phyloP scores from a whole-genome alignment of 257 asterid species.

The Verbascum thapsus region DNA sequence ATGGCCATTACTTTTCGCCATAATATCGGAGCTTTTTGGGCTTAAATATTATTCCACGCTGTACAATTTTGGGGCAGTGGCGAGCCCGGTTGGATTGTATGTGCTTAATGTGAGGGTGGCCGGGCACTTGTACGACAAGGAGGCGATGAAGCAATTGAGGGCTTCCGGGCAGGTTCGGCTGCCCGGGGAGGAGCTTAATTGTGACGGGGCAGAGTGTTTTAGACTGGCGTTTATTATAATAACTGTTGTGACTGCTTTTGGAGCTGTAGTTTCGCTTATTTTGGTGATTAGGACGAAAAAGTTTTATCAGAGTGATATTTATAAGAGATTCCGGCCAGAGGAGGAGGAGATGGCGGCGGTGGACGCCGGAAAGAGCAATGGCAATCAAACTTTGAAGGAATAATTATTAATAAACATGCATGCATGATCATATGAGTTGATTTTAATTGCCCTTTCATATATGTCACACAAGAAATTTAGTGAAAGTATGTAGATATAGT shows the following conservation, averaged over 20 bases:
- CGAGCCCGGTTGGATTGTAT: conserved; percentile 77
- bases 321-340: conserved; percentile 54
- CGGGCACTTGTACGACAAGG: conserved; percentile 68
- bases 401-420: neutral
- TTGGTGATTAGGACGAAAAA: conserved; percentile 65
- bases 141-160: conserved; percentile 57
- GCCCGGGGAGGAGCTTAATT: conserved; percentile 54
- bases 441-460: neutral
- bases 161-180: conserved; percentile 37
- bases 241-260: conserved; percentile 60
- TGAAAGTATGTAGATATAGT: conserved; percentile 19
- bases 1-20: conserved; percentile 80
- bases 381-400: conserved; percentile 22
- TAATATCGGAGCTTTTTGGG: conserved; percentile 79
- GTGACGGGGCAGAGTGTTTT: conserved; percentile 64
- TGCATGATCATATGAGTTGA: neutral
- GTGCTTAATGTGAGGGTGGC: conserved; percentile 60
- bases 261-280: conserved; percentile 56
- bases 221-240: conserved; percentile 63
- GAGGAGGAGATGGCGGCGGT: conserved; percentile 30
- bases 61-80: conserved; percentile 75
- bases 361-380: conserved; percentile 26
- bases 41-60: conserved; percentile 76
- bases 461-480: conserved; percentile 15
- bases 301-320: conserved; percentile 77